Conservation (phyloP, 2,329 filamentous ascomycete genomes). For the Colletotrichum liriopes region DNA sequence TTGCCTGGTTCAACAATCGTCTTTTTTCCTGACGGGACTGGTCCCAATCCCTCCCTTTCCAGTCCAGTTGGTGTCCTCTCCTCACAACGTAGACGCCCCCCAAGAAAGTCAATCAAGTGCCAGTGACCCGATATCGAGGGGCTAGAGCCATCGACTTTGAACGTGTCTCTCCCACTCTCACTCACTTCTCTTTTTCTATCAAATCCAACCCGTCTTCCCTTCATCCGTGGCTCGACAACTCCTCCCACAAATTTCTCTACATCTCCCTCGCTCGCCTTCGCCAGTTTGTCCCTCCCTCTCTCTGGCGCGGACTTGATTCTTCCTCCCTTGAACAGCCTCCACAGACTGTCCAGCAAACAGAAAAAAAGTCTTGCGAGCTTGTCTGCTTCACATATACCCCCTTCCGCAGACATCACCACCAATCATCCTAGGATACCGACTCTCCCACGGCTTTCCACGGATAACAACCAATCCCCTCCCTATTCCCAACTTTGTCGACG, state of each 20-base stretch:
- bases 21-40: conserved; percentile 40
- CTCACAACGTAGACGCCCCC: conserved; percentile 36
- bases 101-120: conserved; percentile 44
- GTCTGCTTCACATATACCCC: conserved; percentile 40
- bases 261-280: conserved; percentile 41
- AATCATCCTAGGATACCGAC: conserved; percentile 23
- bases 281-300: conserved; percentile 41
- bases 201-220: conserved; percentile 43
- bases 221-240: conserved; percentile 33
- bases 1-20: conserved; percentile 45
- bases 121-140: conserved; percentile 43
- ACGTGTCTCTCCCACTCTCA: conserved; percentile 9
- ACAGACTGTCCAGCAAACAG: conserved; percentile 27
- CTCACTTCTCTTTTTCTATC: conserved; percentile 36
- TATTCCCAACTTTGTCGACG: conserved; percentile 32
- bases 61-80: conserved; percentile 30
- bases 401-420: conserved; percentile 31
- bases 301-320: conserved; percentile 40
- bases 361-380: conserved; percentile 37
- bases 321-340: conserved; percentile 39
- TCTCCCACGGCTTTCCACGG: conserved; percentile 38
- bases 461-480: neutral
- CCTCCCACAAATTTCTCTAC: conserved; percentile 33
- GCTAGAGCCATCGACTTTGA: conserved; percentile 38
- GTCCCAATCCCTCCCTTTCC: conserved; percentile 38